Evolutionary conservation across 208 protist genomes (phyloP), one percentile per base, ranked within the genome.

Genomic region (Spongospora subterranea): DNA sequence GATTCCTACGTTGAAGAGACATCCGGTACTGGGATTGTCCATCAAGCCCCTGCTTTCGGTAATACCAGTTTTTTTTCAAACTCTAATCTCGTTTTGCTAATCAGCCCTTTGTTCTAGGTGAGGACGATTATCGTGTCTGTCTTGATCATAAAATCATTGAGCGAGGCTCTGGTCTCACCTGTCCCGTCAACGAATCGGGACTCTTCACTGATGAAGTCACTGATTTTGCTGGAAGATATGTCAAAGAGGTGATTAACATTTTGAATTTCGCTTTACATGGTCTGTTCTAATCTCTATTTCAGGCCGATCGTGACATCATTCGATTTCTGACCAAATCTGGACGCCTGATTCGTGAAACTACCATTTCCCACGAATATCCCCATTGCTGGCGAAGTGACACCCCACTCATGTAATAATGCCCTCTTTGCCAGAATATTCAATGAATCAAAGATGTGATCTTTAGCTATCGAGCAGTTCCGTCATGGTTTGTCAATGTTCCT

Each of bases 301-400:
- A 60, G 50, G 96, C 96, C 13, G 98, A 99, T 92, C 93, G 95
- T 60, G 92, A 96, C 24, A 99, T 99, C 92, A 96, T 97, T 32
- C 96, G 97, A 90, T 24, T 91, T 17, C 92, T 99, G 0, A 99
- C 99, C 92, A 93, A 92, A 1, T 94, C 93, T 29, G 97, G 96
- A 46, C 93, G 96, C n/a, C 60, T 99, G 0, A 89, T 99, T 1
- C 92, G 95, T 54, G 94, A 96, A 60, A 96, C 92, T 64, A 95
- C 94, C 45, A 96, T 99, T 88, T 95, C 96, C 29, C 99, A 99
- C 93, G 97, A 93, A 77, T 99, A 99, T 95, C 99, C 99, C 45
- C 99, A 99, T 95, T 99, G 99, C 96, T 99, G 98, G 98, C 95
- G 99, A 88, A 99, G 96, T 88, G 97, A 95, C 45, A 99, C 98